Evolutionary conservation across 2,329 filamentous ascomycete genomes (phyloP).

Genomic region (Colletotrichum liaoningense): DNA sequence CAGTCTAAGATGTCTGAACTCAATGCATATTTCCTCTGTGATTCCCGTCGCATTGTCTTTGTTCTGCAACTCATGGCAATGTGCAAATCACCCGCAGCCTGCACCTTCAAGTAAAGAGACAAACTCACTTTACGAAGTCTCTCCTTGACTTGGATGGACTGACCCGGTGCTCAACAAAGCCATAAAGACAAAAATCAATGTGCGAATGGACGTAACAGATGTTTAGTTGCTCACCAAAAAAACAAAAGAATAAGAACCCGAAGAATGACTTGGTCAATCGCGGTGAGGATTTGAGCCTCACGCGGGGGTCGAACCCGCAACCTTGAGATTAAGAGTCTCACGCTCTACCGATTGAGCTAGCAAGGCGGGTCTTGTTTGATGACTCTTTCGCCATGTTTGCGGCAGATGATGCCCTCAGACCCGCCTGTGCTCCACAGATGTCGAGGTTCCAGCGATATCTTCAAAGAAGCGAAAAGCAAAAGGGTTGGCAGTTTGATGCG

Average conservation of each 20-base stretch:
- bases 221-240: no score
- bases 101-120: background rate
- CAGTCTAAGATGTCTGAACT: no score
- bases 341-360: constrained; percentile 36
- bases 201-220: background rate
- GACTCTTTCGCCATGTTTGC: accelerated
- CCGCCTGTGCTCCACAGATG: background rate
- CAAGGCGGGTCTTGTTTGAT: constrained; percentile 23
- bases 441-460: no score
- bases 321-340: constrained; percentile 68
- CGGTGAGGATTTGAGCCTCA: constrained; percentile 34
- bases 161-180: no score
- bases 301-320: constrained; percentile 40
- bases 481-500: no score
- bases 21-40: no score
- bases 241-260: background rate
- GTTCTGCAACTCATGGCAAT: no score
- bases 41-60: no score
- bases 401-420: accelerated
- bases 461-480: background rate
- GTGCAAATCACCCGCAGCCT: no score
- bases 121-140: background rate
- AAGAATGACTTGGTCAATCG: constrained; percentile 4
- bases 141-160: background rate
- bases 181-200: no score